A percentile compares a stretch with the other conserved stretches of the same genome.
Evolutionary conservation across 495 filamentous ascomycete species (phyloP).

Genomic region (Usnea hakonensis): DNA sequence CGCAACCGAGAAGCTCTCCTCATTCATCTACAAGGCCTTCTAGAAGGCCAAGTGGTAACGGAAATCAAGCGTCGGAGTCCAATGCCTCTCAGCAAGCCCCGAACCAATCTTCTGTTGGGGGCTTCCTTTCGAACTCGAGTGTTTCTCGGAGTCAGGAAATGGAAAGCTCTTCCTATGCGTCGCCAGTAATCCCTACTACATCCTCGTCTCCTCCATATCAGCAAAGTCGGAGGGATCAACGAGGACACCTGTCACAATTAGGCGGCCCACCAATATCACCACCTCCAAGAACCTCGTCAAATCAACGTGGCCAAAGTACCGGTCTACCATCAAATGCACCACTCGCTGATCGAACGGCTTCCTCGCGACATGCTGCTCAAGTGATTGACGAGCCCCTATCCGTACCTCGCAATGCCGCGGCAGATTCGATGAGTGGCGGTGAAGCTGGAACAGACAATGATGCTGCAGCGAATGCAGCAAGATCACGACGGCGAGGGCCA

Average conservation of each 20-base stretch:
- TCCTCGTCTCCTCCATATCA: constrained; percentile 33
- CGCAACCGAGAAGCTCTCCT: constrained; percentile 31
- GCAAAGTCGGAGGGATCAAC: constrained; percentile 30
- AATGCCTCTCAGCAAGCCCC: constrained; percentile 25
- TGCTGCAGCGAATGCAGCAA: constrained; percentile 35
- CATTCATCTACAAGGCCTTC: constrained; percentile 41
- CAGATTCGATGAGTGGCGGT: constrained; percentile 4
- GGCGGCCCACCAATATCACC: constrained; percentile 43
- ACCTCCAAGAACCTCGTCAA: constrained; percentile 54
- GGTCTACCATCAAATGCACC: constrained; percentile 18
- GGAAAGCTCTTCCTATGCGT: constrained; percentile 33
- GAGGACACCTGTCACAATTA: constrained; percentile 24
- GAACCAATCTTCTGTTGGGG: constrained; percentile 31
- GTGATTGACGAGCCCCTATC: constrained; percentile 22
- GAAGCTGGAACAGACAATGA: constrained; percentile 25
- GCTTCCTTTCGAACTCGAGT: constrained; percentile 33
- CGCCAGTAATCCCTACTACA: constrained; percentile 33
- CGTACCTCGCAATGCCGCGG: constrained; percentile 14
- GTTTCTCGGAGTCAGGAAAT: constrained; percentile 35
- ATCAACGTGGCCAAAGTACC: constrained; percentile 29
- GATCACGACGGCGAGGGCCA: constrained; percentile 43
- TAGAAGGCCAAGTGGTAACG: constrained; percentile 47
- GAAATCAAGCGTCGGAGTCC: constrained; percentile 33
- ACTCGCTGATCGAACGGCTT: constrained; percentile 17
- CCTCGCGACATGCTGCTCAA: constrained; percentile 13